Evolutionary conservation across 176 grass and related monocot species (phyloP), one percentile per base, ranked within the genome.

Genomic region (Hyparrhenia diplandra): DNA sequence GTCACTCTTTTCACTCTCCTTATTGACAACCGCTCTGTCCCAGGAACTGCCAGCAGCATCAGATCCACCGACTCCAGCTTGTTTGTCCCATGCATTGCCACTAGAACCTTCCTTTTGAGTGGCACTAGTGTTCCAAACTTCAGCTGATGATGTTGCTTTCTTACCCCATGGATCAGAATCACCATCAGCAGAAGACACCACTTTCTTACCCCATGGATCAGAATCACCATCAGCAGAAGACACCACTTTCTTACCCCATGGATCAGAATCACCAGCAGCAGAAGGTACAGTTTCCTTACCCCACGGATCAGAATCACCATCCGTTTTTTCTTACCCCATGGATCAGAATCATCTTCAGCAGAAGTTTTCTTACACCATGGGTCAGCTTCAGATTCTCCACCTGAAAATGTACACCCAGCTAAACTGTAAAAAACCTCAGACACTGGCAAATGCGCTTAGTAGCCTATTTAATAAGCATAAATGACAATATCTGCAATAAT

Each of bases 141-240:
- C 85, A 61, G 75, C 63, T 65, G 54, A 67, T 71, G 75, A 84
- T 79, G 62, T 71, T 76, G 64, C 27, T 81, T 85, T 82, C 36
- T 74, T 81, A 84, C 59, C 71, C 91, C 91, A 93, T 40, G 63
- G 71, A 69, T 93, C 85, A 59, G 87, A 71, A 81, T 84, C 87
- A 62, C 28, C 68, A 25, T 57, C 59, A 67, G 64, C 75, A 52
- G 52, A 20, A 73, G 74, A 69, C 31, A n/a, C 10, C 17, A 46
- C 18, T 79, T 79, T 36, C 62, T 49, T 66, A 25, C 62, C 41
- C 76, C 76, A 79, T 17, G 76, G 41, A 79, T 79, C 76, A 51
- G 76, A 79, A 35, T 51, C 29, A 36, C 3, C 76, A 49, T 13
- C 62, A 51, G 46, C 69, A 67, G 62, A n/a, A 82, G 79, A 41